phyloP scores from a whole-genome alignment of 176 grass and related monocot species.

The Bolboschoenus planiculmis region DNA sequence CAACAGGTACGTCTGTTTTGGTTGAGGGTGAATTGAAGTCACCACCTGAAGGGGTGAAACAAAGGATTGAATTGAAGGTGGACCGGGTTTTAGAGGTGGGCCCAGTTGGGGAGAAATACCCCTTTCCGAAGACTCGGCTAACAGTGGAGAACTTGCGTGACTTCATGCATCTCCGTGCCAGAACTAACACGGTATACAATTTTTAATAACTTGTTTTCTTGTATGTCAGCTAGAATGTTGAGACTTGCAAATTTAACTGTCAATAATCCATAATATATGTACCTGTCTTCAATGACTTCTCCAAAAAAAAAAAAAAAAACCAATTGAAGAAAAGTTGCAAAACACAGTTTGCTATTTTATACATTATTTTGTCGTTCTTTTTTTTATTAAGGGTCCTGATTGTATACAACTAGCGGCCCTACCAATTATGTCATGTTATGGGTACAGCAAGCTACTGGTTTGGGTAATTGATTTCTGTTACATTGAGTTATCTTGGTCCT shows the following conservation, averaged over 20 bases:
- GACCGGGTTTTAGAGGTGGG: slow-evolving; percentile 63
- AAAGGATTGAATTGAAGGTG: slow-evolving; percentile 69
- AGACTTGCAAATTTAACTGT: neutral
- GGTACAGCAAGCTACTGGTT: neutral
- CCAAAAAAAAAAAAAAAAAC: neutral
- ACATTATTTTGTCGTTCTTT: neutral
- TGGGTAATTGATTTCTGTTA: neutral
- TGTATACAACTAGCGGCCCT: neutral
- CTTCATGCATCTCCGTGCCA: slow-evolving; percentile 58
- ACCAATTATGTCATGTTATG: neutral
- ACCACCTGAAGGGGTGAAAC: slow-evolving; percentile 60
- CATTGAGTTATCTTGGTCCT: neutral
- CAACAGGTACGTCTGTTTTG: slow-evolving; percentile 76
- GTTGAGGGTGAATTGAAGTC: slow-evolving; percentile 76
- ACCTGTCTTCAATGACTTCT: neutral
- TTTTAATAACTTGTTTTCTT: too few relatives aligned
- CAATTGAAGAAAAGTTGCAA: neutral
- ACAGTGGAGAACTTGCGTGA: slow-evolving; percentile 78
- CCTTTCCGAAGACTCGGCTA: slow-evolving; percentile 75
- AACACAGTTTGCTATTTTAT: neutral
- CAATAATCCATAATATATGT: neutral
- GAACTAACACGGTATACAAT: slow-evolving; percentile 68
- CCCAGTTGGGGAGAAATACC: slow-evolving; percentile 66
- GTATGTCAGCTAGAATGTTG: neutral
- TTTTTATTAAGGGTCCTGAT: neutral